Percentiles rank a stretch among this genome's conserved stretches.
phyloP scores from a whole-genome alignment of 2,329 filamentous ascomycete species.

The Ilyonectria sp. region DNA sequence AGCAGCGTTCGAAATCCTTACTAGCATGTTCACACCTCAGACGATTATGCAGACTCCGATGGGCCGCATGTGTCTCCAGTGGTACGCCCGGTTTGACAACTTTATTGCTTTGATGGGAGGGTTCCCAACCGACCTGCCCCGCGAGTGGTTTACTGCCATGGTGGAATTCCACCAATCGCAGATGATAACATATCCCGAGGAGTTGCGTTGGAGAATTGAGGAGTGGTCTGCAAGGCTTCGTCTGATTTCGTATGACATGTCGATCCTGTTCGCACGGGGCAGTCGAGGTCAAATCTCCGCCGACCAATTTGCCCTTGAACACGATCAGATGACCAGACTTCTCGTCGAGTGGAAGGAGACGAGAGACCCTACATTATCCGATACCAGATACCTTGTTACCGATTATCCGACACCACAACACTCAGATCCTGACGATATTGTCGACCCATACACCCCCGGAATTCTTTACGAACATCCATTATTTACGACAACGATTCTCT shows the following conservation, averaged over 20 bases:
- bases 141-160: constrained; percentile 82
- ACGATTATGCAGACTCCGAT: constrained; percentile 80
- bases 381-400: constrained; percentile 74
- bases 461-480: constrained; percentile 79
- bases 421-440: constrained; percentile 74
- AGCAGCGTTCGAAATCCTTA: constrained; percentile 87
- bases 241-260: constrained; percentile 84
- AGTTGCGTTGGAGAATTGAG: constrained; percentile 77
- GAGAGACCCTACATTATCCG: constrained; percentile 74
- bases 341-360: constrained; percentile 67
- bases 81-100: constrained; percentile 92
- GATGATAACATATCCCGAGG: constrained; percentile 70
- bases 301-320: constrained; percentile 76
- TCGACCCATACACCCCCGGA: constrained; percentile 80
- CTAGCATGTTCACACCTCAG: constrained; percentile 82
- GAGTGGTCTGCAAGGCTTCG: constrained; percentile 77
- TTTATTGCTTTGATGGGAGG: constrained; percentile 88
- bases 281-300: constrained; percentile 74
- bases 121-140: constrained; percentile 79
- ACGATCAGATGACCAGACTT: constrained; percentile 65
- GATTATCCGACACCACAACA: constrained; percentile 71
- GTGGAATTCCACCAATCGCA: constrained; percentile 75
- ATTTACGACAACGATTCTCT: constrained; percentile 81
- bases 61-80: constrained; percentile 82
- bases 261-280: constrained; percentile 80